Conservation (phyloP, 1,139 yeast species). For the Diutina scorzettiae region DNA sequence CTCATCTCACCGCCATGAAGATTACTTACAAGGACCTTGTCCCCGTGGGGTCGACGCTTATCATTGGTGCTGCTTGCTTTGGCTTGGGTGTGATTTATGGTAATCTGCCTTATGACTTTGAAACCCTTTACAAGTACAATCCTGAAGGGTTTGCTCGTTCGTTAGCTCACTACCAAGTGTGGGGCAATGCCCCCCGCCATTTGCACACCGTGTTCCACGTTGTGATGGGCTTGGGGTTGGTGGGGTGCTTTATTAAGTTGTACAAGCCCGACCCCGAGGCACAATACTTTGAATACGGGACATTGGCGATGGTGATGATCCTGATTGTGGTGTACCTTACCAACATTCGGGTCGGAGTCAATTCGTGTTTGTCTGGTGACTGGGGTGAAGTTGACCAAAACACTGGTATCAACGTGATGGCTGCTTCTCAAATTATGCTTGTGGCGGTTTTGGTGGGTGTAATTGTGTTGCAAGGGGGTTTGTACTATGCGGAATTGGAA, state of each 20-base stretch:
- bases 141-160: slow-evolving; percentile 44
- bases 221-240: slow-evolving; percentile 48
- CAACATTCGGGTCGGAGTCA: slow-evolving; percentile 73
- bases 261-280: slow-evolving; percentile 79
- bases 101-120: slow-evolving; percentile 73
- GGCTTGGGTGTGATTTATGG: slow-evolving; percentile 69
- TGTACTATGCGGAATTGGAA: slow-evolving; percentile 80
- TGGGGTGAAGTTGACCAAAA: slow-evolving; percentile 91
- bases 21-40: slow-evolving; percentile 33
- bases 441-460: slow-evolving; percentile 66
- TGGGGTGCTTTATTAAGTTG: slow-evolving; percentile 67
- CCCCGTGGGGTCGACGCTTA: slow-evolving; percentile 38
- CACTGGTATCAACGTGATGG: slow-evolving; percentile 85
- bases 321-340: slow-evolving; percentile 73
- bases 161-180: slow-evolving; percentile 56
- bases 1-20: neutral
- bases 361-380: slow-evolving; percentile 52
- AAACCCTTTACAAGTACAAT: slow-evolving; percentile 58
- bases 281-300: slow-evolving; percentile 81
- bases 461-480: slow-evolving; percentile 72
- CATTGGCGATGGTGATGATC: slow-evolving; percentile 58
- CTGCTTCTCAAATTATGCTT: slow-evolving; percentile 77
- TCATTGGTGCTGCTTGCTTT: slow-evolving; percentile 49
- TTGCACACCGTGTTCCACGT: slow-evolving; percentile 52
- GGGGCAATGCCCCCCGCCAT: slow-evolving; percentile 54